A percentile compares a stretch with the other conserved stretches of the same genome.
Conservation (phyloP, 768 basidiomycete genomes). For the Xerocomus potaroensis region DNA sequence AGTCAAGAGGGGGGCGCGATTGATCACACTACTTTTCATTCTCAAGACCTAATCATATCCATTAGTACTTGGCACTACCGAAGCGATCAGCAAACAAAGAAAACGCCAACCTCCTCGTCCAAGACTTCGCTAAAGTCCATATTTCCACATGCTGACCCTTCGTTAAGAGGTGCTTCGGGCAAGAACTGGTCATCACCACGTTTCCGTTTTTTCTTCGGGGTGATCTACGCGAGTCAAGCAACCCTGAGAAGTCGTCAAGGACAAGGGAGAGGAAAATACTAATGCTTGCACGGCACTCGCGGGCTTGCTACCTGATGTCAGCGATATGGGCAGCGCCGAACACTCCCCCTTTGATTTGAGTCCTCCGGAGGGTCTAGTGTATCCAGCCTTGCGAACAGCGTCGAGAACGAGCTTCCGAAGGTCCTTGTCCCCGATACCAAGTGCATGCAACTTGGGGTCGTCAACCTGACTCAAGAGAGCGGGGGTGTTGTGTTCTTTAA, state of each 20-base stretch:
- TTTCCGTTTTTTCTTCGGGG: slow-evolving; percentile 50
- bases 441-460: slow-evolving; percentile 51
- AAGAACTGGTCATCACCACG: slow-evolving; percentile 46
- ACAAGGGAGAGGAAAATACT: slow-evolving; percentile 22
- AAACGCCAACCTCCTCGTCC: slow-evolving; percentile 59
- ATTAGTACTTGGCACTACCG: slow-evolving; percentile 1
- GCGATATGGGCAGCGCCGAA: not conserved
- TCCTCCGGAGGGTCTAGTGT: slow-evolving; percentile 28
- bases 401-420: slow-evolving; percentile 55
- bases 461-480: slow-evolving; percentile 53
- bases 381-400: slow-evolving; percentile 64
- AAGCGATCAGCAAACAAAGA: not conserved
- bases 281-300: slow-evolving; percentile 28
- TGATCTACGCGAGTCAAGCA: slow-evolving; percentile 30
- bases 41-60: slow-evolving; percentile 47
- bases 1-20: slow-evolving; percentile 93
- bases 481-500: slow-evolving; percentile 65
- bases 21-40: slow-evolving; percentile 63
- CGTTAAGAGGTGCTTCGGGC: slow-evolving; percentile 47
- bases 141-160: slow-evolving; percentile 46
- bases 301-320: slow-evolving; percentile 12
- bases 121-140: slow-evolving; percentile 70
- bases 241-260: not conserved
- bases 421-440: slow-evolving; percentile 63
- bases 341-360: slow-evolving; percentile 13